Evolutionary conservation across 1,284 basidiomycete genomes (phyloP).

Genomic region (Ceratobasidium sp.): DNA sequence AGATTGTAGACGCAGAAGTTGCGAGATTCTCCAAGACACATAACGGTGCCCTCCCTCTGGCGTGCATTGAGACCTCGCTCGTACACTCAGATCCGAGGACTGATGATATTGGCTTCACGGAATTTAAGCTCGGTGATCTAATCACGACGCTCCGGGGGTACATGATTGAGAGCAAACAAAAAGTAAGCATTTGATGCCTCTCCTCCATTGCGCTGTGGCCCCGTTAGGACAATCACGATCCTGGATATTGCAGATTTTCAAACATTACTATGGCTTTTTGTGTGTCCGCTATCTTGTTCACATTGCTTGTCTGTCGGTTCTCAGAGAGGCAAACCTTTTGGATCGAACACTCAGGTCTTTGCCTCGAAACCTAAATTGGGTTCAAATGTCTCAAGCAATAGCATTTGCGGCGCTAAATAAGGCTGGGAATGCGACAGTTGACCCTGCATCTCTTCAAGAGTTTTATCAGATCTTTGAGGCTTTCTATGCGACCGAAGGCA

Average conservation of each 20-base stretch:
- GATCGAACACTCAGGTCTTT: not conserved
- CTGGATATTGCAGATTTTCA: not conserved
- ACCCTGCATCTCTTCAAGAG: not conserved
- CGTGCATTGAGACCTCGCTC: not conserved
- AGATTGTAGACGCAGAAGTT: not conserved
- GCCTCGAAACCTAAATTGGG: not conserved
- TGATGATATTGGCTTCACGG: not conserved
- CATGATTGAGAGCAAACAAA: not conserved
- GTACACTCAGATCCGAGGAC: not conserved
- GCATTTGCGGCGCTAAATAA: not conserved
- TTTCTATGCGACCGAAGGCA: not conserved
- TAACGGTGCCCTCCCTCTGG: not conserved
- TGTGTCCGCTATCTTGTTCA: slow-evolving; percentile 7
- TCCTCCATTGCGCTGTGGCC: too few relatives aligned
- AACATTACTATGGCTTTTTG: not conserved
- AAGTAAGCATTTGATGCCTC: not conserved
- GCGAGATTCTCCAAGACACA: not conserved
- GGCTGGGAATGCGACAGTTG: not conserved
- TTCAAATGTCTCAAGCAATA: not conserved
- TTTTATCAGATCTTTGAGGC: not conserved
- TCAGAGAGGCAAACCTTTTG: not conserved
- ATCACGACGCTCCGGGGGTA: not conserved
- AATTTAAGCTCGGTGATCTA: not conserved
- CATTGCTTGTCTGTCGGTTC: not conserved
- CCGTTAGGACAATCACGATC: too few relatives aligned